phyloP scores from a whole-genome alignment of 2,329 filamentous ascomycete genomes.

The Trichophyton verrucosum region DNA sequence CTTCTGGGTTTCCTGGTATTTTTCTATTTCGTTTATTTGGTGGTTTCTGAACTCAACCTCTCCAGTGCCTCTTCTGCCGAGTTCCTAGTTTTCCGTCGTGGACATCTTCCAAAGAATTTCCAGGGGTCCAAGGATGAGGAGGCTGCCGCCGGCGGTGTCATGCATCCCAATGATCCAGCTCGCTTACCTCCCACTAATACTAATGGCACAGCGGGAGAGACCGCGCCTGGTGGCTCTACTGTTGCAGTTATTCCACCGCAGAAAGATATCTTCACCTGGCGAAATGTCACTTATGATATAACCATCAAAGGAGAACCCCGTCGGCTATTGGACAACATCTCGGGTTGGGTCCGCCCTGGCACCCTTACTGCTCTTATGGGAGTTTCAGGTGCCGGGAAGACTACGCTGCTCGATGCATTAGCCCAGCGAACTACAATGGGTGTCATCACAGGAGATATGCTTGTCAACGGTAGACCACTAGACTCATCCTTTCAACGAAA shows the following conservation, averaged over 20 bases:
- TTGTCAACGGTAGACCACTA: conserved; percentile 48
- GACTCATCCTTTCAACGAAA: conserved; percentile 51
- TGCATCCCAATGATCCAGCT: not conserved
- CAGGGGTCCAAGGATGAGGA: conserved; percentile 7
- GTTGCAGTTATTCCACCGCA: conserved; percentile 22
- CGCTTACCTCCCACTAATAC: not conserved
- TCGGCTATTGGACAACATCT: conserved; percentile 43
- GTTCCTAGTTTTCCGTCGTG: conserved; percentile 53
- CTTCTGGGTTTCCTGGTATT: conserved; percentile 51
- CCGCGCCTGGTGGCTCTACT: conserved; percentile 10
- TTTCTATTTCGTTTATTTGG: conserved; percentile 52
- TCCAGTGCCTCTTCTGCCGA: conserved; percentile 52
- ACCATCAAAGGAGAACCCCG: conserved; percentile 39
- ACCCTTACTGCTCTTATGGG: conserved; percentile 49
- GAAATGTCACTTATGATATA: conserved; percentile 44
- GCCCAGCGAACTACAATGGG: conserved; percentile 49
- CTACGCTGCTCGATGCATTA: conserved; percentile 46
- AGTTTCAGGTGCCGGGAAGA: conserved; percentile 51
- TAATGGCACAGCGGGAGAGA: conserved; percentile 7
- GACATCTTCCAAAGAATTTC: conserved; percentile 34
- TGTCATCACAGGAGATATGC: conserved; percentile 53
- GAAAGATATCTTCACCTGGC: conserved; percentile 39
- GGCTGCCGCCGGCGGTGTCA: not conserved
- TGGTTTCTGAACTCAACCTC: conserved; percentile 53
- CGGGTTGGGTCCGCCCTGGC: conserved; percentile 45